Conservation (phyloP, 345 rosid genomes). For the Conringia planisiliqua region DNA sequence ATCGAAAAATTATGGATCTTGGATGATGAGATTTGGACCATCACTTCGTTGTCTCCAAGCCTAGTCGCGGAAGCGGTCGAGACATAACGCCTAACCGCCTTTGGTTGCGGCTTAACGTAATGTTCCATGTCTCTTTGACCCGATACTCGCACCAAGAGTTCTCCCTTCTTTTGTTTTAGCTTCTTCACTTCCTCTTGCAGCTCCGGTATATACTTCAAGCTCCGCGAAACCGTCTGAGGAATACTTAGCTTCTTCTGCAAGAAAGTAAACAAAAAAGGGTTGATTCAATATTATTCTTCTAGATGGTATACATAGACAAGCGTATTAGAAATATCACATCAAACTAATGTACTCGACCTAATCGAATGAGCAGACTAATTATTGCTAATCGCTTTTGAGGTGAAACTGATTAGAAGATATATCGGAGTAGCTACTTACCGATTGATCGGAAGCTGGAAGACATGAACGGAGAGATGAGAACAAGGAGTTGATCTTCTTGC, state of each 20-base stretch:
- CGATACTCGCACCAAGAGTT: slow-evolving; percentile 36
- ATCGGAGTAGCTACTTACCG: slow-evolving; percentile 30
- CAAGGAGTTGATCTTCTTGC: slow-evolving; percentile 56
- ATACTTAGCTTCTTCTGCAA: slow-evolving; percentile 55
- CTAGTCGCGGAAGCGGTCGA: slow-evolving; percentile 40
- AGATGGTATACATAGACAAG: not conserved
- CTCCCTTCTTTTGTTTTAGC: slow-evolving; percentile 37
- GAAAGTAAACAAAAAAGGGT: not conserved
- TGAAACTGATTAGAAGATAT: not conserved
- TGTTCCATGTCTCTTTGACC: slow-evolving; percentile 27
- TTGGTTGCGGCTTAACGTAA: slow-evolving; percentile 24
- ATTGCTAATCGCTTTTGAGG: not conserved
- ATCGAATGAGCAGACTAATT: not conserved
- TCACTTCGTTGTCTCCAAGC: slow-evolving; percentile 45
- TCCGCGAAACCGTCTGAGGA: slow-evolving; percentile 46
- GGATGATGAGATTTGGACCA: slow-evolving; percentile 44
- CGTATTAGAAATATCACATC: not conserved
- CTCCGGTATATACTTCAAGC: slow-evolving; percentile 56
- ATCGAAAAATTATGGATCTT: slow-evolving; percentile 37
- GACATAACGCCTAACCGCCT: not conserved
- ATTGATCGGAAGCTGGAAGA: slow-evolving; percentile 48
- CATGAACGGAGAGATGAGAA: slow-evolving; percentile 63
- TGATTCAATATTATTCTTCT: not conserved
- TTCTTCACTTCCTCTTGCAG: slow-evolving; percentile 44
- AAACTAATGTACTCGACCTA: not conserved